A percentile compares a stretch with the other conserved stretches of the same genome.
Evolutionary conservation across 1,284 basidiomycete species (phyloP).

Genomic region (Hypsizygus ulmarius): DNA sequence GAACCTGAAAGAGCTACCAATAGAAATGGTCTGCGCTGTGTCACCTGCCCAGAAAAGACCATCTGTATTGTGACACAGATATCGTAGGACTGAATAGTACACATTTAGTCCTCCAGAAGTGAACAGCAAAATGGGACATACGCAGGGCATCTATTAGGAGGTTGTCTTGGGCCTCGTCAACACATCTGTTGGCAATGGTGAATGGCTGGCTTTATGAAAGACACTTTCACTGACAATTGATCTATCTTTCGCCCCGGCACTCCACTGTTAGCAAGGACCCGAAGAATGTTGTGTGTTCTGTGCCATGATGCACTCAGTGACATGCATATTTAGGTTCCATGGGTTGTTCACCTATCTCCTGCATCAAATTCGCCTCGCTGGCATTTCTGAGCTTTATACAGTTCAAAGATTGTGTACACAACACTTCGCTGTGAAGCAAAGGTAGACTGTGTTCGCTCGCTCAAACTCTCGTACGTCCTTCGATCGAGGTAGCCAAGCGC

Average conservation of each 20-base stretch:
- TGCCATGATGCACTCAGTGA: background rate
- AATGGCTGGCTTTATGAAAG: background rate
- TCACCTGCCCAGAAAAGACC: conserved; percentile 80
- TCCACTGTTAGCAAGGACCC: conserved; percentile 31
- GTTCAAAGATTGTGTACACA: conserved; percentile 56
- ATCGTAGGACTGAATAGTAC: conserved; percentile 50
- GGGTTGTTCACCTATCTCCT: conserved; percentile 53
- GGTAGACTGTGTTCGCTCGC: conserved; percentile 49
- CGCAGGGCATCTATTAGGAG: conserved; percentile 63
- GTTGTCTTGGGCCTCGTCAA: conserved; percentile 75
- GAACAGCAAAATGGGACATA: conserved; percentile 28
- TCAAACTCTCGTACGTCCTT: conserved; percentile 45
- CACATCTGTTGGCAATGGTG: conserved; percentile 43
- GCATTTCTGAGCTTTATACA: conserved; percentile 50
- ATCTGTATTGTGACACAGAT: conserved; percentile 57
- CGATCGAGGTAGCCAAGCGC: conserved; percentile 41
- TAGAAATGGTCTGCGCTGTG: conserved; percentile 74
- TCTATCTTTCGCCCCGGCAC: conserved; percentile 47
- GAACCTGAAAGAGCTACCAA: conserved; percentile 71
- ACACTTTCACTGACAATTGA: conserved; percentile 47
- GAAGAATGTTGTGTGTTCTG: conserved; percentile 55
- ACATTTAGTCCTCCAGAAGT: background rate
- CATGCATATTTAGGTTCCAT: background rate
- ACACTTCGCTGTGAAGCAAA: conserved; percentile 48
- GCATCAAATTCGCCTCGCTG: conserved; percentile 50